Percentiles rank a stretch among this genome's conserved stretches.
phyloP scores from a whole-genome alignment of 495 filamentous ascomycete genomes.

The Staphylotrichum tortipilum region DNA sequence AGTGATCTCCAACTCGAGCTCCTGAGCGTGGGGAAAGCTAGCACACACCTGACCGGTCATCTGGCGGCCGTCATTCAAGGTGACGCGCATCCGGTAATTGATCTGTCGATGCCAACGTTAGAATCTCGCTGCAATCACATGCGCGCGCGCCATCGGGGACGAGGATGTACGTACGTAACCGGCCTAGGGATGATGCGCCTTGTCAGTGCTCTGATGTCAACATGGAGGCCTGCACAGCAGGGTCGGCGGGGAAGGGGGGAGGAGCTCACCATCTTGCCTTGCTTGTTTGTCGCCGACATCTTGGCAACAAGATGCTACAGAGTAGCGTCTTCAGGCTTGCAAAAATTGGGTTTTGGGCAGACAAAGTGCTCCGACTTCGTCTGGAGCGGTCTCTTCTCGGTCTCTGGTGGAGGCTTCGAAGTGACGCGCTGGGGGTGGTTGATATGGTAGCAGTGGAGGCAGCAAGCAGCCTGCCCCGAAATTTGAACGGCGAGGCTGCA shows the following conservation, averaged over 20 bases:
- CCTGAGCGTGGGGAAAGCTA: background rate
- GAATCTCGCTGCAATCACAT: constrained; percentile 6
- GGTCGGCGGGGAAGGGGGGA: constrained; percentile 19
- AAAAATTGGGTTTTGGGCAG: constrained; percentile 45
- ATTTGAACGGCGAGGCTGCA: constrained; percentile 29
- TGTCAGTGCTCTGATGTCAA: constrained; percentile 68
- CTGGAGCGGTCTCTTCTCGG: constrained; percentile 17
- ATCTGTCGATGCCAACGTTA: constrained; percentile 67
- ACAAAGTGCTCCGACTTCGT: constrained; percentile 21
- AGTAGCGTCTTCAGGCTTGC: constrained; percentile 51
- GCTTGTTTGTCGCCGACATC: constrained; percentile 92
- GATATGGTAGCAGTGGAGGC: constrained; percentile 9
- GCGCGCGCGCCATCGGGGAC: background rate
- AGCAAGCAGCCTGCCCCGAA: constrained; percentile 12
- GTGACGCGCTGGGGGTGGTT: constrained; percentile 29
- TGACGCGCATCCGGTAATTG: constrained; percentile 98
- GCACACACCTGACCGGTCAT: constrained; percentile 81
- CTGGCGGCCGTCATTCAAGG: constrained; percentile 89
- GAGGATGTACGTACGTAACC: constrained; percentile 86
- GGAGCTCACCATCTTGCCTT: constrained; percentile 94
- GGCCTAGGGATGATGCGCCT: constrained; percentile 54
- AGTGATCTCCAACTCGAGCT: constrained; percentile 6
- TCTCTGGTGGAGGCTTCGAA: constrained; percentile 26
- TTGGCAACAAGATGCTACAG: constrained; percentile 48
- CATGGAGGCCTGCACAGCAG: constrained; percentile 35